phyloP scores from a whole-genome alignment of 1,284 basidiomycete genomes.

The Melampsora occidentalis region DNA sequence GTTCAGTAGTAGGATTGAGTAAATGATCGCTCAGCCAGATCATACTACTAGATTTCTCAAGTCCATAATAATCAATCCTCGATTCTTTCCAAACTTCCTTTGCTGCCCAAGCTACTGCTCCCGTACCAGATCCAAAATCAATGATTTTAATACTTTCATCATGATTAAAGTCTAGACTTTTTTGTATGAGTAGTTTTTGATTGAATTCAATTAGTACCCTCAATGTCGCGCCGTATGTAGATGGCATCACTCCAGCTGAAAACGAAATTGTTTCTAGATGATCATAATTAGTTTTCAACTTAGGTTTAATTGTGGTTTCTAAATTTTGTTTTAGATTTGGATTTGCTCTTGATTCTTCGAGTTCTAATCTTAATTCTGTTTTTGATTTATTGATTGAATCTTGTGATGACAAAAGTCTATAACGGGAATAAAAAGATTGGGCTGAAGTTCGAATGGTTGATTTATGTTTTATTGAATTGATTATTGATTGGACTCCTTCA shows the following conservation, averaged over 20 bases:
- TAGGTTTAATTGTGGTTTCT: conserved; percentile 22
- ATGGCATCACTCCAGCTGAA: conserved; percentile 39
- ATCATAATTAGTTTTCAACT: conserved; percentile 27
- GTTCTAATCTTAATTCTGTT: not conserved
- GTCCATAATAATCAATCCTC: conserved; percentile 18
- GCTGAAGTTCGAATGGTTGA: conserved; percentile 39
- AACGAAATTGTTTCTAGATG: conserved; percentile 35
- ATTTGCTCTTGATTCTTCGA: not conserved
- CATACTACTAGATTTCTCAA: conserved; percentile 41
- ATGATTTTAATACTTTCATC: conserved; percentile 10
- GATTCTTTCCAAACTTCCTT: conserved; percentile 33
- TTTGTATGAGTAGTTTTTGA: not conserved
- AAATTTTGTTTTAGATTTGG: not conserved
- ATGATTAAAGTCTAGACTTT: not conserved
- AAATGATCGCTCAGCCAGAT: conserved; percentile 32
- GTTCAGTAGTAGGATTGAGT: conserved; percentile 12
- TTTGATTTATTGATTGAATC: conserved; percentile 1
- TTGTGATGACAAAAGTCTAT: conserved; percentile 18
- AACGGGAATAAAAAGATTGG: conserved; percentile 11
- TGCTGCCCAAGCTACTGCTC: conserved; percentile 33
- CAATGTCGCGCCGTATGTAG: conserved; percentile 27
- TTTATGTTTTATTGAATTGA: conserved; percentile 29
- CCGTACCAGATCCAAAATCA: conserved; percentile 40
- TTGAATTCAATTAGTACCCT: conserved; percentile 22
- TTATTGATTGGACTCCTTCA: conserved; percentile 18